phyloP scores from a whole-genome alignment of 805 yeast genomes.

The Ogataea paraovalis region DNA sequence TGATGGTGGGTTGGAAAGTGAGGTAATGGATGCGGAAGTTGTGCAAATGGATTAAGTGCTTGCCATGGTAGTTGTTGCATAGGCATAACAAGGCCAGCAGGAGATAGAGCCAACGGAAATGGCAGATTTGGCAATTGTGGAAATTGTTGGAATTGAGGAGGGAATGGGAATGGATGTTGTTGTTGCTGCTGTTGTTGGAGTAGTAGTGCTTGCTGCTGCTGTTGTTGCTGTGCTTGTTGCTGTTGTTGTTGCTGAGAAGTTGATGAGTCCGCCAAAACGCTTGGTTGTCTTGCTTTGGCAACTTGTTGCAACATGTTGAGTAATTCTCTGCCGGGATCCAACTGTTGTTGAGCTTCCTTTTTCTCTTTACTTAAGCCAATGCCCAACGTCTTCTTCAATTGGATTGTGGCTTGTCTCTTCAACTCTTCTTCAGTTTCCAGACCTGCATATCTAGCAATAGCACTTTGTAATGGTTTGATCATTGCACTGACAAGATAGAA shows the following conservation, averaged over 20 bases:
- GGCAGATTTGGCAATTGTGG: constrained; percentile 2
- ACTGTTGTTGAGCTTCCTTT: constrained; percentile 19
- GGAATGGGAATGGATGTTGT: constrained; percentile 4
- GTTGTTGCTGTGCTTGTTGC: not conserved
- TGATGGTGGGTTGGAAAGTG: constrained; percentile 10
- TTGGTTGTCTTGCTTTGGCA: constrained; percentile 30
- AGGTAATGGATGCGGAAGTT: constrained; percentile 14
- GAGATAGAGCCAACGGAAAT: constrained; percentile 10
- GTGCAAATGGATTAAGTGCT: constrained; percentile 24
- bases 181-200: constrained; percentile 7
- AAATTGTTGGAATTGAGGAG: constrained; percentile 2
- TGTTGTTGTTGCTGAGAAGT: constrained; percentile 1
- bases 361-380: constrained; percentile 37
- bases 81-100: constrained; percentile 13
- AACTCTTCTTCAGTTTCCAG: constrained; percentile 51
- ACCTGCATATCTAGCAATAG: constrained; percentile 53
- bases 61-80: constrained; percentile 20
- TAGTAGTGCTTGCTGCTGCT: constrained; percentile 5
- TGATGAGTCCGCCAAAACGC: constrained; percentile 3
- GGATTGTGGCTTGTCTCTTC: constrained; percentile 59
- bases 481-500: constrained; percentile 47
- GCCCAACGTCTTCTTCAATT: constrained; percentile 62
- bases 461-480: constrained; percentile 47
- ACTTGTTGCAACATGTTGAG: constrained; percentile 56
- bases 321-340: constrained; percentile 76